Evolutionary conservation across 805 yeast species (phyloP).

Genomic region (Ogataea paraovalis): DNA sequence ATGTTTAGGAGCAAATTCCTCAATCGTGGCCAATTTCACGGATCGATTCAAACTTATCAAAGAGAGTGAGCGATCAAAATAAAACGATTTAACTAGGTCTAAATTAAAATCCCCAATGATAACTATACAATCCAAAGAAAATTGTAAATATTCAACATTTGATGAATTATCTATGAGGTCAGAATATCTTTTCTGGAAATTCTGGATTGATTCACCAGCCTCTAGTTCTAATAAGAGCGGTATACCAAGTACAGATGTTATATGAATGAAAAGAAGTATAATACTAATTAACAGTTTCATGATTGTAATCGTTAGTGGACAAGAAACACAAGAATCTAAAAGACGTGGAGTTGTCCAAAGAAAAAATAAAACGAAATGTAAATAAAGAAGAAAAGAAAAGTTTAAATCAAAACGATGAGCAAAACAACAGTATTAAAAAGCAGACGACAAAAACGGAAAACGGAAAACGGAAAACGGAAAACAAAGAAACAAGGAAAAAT

Average conservation of each 20-base stretch:
- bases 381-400: not conserved
- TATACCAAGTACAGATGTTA: not conserved
- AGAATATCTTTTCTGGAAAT: not conserved
- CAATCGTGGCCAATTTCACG: conserved; percentile 35
- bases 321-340: not conserved
- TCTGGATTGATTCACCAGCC: not conserved
- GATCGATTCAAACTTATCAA: conserved; percentile 35
- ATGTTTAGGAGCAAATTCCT: conserved; percentile 41
- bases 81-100: conserved; percentile 28
- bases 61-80: conserved; percentile 33
- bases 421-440: too few species aligned
- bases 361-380: not conserved
- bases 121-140: not conserved
- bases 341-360: not conserved
- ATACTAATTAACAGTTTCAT: not conserved
- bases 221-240: not conserved
- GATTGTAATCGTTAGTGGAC: not conserved
- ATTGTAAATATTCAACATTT: not conserved
- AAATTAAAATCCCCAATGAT: conserved; percentile 29
- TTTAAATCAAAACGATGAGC: not conserved
- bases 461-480: too few species aligned
- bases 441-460: too few species aligned
- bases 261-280: not conserved
- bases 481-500: too few species aligned
- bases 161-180: not conserved